These are phyloP conservation scores for Fusarium transvaalense DNA, from an alignment of 2,329 filamentous ascomycete species.

Conservation along the genomic window DNA sequence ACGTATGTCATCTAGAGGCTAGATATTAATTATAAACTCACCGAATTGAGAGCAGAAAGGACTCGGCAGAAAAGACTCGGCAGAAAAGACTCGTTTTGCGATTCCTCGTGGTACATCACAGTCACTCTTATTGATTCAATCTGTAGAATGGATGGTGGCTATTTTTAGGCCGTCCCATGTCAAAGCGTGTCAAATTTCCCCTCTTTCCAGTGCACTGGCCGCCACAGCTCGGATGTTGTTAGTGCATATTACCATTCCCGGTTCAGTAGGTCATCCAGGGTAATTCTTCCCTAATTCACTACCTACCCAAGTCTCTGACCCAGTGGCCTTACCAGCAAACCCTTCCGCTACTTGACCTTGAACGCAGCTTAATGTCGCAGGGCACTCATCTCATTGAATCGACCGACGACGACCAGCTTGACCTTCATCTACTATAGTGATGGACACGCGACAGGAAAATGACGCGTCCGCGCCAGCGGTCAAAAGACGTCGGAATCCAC, in stretches of 20 bases:
- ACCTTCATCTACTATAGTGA: background rate
- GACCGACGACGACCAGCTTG: background rate
- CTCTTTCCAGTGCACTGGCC: background rate
- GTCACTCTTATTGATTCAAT: background rate
- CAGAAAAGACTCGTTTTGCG: background rate
- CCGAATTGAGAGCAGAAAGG: background rate
- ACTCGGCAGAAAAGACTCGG: background rate
- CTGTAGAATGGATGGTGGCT: background rate
- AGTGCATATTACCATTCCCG: background rate
- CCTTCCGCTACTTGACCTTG: background rate
- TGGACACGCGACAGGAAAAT: constrained; percentile 3
- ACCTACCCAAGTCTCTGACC: background rate
- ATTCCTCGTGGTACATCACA: background rate
- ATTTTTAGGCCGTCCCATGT: background rate
- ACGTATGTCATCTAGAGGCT: background rate
- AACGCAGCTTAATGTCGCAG: background rate
- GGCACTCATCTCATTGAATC: background rate
- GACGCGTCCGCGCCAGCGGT: constrained; percentile 18
- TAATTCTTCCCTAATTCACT: background rate
- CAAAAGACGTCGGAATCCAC: constrained; percentile 2
- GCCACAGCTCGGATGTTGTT: background rate
- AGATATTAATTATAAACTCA: background rate
- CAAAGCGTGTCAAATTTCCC: background rate
- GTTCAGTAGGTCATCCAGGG: background rate
- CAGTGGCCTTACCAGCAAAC: background rate